Evolutionary conservation across 441 rosid genomes (phyloP).

Genomic region (Adansonia grandidieri): DNA sequence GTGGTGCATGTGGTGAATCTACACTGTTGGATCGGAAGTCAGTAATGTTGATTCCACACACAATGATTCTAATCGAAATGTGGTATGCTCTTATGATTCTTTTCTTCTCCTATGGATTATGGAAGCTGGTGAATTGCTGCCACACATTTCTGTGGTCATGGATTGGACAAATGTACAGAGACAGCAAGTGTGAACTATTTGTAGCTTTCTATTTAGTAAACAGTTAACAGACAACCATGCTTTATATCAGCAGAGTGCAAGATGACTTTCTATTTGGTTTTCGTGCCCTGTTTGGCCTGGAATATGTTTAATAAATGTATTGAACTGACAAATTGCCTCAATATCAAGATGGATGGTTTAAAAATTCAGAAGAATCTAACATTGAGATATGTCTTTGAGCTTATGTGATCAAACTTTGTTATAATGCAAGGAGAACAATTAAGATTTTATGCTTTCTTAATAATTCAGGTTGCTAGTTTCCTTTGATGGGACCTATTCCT

Average conservation of each 20-base stretch:
- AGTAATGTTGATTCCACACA: slow-evolving; percentile 25
- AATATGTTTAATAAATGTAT: slow-evolving; percentile 7
- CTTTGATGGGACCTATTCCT: slow-evolving; percentile 13
- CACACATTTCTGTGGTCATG: slow-evolving; percentile 29
- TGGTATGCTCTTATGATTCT: background rate
- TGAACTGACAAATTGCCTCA: background rate
- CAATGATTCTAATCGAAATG: slow-evolving; percentile 15
- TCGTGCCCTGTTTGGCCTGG: background rate
- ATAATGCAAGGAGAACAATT: background rate
- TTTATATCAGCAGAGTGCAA: background rate
- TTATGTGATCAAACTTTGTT: background rate
- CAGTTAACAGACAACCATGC: slow-evolving; percentile 21
- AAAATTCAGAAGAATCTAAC: slow-evolving; percentile 6
- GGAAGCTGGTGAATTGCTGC: slow-evolving; percentile 21
- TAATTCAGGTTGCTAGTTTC: background rate
- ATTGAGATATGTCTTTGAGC: slow-evolving; percentile 1
- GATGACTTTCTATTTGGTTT: slow-evolving; percentile 24
- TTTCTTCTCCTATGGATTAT: slow-evolving; percentile 27
- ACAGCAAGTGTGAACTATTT: background rate
- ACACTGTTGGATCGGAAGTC: background rate
- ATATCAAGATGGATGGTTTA: slow-evolving; percentile 2
- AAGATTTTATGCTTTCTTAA: background rate
- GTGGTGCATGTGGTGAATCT: slow-evolving; percentile 23
- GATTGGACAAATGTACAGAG: background rate
- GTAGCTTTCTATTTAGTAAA: background rate